Evolutionary conservation across 257 asterid species (phyloP).

Genomic region (Salvia splendens): DNA sequence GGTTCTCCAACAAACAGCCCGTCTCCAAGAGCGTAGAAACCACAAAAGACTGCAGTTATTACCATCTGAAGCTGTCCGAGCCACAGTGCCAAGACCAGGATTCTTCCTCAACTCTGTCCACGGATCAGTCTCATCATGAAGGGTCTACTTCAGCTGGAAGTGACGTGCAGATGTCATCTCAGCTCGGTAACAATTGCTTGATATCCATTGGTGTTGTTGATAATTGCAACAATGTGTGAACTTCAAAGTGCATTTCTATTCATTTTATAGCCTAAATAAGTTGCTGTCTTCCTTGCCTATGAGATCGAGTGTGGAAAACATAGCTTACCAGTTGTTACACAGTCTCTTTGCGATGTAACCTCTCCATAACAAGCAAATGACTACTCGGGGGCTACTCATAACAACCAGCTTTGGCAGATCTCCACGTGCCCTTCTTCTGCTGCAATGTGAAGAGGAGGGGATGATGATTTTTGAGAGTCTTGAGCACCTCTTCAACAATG

Average conservation of each 20-base stretch:
- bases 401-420: no score
- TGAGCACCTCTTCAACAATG: not conserved
- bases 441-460: not conserved
- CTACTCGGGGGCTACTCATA: no score
- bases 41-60: slow-evolving; percentile 23
- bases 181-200: slow-evolving; percentile 46
- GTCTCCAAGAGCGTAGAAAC: slow-evolving; percentile 37
- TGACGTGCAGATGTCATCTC: slow-evolving; percentile 35
- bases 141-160: slow-evolving; percentile 38
- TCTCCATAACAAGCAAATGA: no score
- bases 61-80: slow-evolving; percentile 41
- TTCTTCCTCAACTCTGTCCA: slow-evolving; percentile 53
- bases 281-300: no score
- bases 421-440: no score
- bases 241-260: not conserved
- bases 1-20: slow-evolving; percentile 44
- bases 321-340: not conserved
- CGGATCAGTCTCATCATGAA: slow-evolving; percentile 45
- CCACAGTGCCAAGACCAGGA: slow-evolving; percentile 49
- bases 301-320: not conserved
- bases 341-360: no score
- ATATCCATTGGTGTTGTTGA: not conserved
- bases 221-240: slow-evolving; percentile 1
- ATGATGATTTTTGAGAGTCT: not conserved
- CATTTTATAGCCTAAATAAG: no score